A percentile compares a stretch with the other conserved stretches of the same genome.
Conservation (phyloP, 2,329 filamentous ascomycete genomes). For the Fonsecaea nubica region DNA sequence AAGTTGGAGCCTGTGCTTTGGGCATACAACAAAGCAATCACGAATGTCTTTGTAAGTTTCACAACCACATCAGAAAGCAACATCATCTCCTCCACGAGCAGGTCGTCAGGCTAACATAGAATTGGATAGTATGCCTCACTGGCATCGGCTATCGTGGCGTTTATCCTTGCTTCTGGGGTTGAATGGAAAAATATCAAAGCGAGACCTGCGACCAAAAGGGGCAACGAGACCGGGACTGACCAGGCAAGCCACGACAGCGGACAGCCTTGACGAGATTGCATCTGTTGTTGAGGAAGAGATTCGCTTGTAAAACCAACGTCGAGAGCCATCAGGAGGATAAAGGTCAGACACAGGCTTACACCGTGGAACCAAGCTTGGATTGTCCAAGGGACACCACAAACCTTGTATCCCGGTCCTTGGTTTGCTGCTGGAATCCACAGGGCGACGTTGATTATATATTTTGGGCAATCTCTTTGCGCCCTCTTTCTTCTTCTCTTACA, state of each 20-base stretch:
- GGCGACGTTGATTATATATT: background rate
- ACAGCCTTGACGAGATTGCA: background rate
- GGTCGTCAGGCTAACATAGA: background rate
- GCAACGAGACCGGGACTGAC: slow-evolving; percentile 5
- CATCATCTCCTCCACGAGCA: background rate
- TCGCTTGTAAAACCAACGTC: background rate
- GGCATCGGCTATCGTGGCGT: slow-evolving; percentile 44
- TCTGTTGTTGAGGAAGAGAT: background rate
- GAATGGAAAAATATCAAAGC: slow-evolving; percentile 48
- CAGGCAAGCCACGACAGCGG: background rate
- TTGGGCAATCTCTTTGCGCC: background rate
- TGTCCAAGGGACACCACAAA: background rate
- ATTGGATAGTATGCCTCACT: slow-evolving; percentile 42
- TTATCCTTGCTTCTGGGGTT: slow-evolving; percentile 45
- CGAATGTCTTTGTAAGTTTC: slow-evolving; percentile 41
- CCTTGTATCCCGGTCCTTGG: background rate
- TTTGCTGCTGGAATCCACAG: background rate
- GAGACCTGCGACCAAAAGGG: background rate
- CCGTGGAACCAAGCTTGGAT: background rate
- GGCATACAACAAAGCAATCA: slow-evolving; percentile 48
- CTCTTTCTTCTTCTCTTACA: background rate
- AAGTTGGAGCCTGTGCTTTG: slow-evolving; percentile 71
- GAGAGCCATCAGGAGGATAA: background rate
- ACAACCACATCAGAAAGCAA: background rate
- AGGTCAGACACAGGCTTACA: background rate